Base-by-base conservation (phyloP, 768 basidiomycete genomes). In the Hortiboletus campestris region DNA sequence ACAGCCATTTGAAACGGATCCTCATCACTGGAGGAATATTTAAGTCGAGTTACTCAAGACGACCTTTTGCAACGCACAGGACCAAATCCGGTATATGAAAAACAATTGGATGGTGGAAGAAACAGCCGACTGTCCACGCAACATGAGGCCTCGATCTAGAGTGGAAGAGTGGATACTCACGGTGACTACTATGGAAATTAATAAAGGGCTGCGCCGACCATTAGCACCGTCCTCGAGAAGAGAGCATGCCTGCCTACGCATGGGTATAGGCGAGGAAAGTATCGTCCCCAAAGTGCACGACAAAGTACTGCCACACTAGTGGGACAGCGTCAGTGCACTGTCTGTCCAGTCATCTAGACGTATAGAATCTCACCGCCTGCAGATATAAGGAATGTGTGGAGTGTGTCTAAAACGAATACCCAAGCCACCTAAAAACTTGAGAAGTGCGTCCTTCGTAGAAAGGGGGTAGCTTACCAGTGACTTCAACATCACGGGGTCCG, bases 41-140 rank as follows among this genome's bases (percentile, higher is more conserved):
- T 60, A 25, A 52, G 41, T 34, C 14, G 16, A 32, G 16, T 14
- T 42, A 36, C 7, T 16, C 45, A 46, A 56, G 57, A 48, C 6
- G 35, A 16, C 9, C 2, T 3, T 34, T 45, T 32, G 22, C 25
- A 38, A 66, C 65, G 22, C 53, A 63, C 66, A 32, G 16, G 11
- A 55, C 67, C 62, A 67, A 39, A 68, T 61, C 14, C 64, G 61
- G 52, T 55, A 66, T 53, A 65, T 66, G 61, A 68, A 67, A 52
- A 61, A 66, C 20, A 61, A 61, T 41, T 67, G 63, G 31, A 65
- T 61, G 7, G 67, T 45, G 42, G 47, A 50, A 19, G 61, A 61
- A 59, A 67, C 56, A 4, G 46, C 34, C 11, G 64, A 63, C 66
- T 68, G 41, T 38, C 40, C 49, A 38, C 2, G 17, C 14, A 47